Percentiles rank a stretch among this genome's conserved stretches.
phyloP scores from a whole-genome alignment of 495 filamentous ascomycete species.

The Extremus antarcticus region DNA sequence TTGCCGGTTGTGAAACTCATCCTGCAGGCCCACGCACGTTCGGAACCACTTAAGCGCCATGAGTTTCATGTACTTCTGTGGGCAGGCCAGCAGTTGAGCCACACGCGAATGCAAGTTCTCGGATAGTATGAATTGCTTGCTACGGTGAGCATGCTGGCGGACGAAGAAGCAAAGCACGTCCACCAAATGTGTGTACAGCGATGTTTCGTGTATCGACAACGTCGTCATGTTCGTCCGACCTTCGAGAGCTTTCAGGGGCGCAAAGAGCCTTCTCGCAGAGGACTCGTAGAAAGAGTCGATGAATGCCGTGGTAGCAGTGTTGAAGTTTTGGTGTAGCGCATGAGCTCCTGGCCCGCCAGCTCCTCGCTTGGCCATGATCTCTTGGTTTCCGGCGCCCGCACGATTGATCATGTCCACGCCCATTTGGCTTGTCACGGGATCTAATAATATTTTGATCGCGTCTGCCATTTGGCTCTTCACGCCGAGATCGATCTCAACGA shows the following conservation, averaged over 20 bases:
- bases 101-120: conserved; percentile 72
- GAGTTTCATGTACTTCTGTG: conserved; percentile 88
- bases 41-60: conserved; percentile 93
- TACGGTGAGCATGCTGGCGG: conserved; percentile 73
- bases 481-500: conserved; percentile 83
- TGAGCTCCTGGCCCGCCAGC: neutral
- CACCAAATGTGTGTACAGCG: conserved; percentile 79
- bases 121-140: conserved; percentile 75
- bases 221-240: conserved; percentile 46
- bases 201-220: conserved; percentile 67
- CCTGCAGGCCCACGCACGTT: conserved; percentile 70
- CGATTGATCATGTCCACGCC: conserved; percentile 53
- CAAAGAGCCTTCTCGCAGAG: conserved; percentile 77
- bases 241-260: conserved; percentile 74
- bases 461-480: conserved; percentile 95
- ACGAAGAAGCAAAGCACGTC: conserved; percentile 94
- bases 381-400: conserved; percentile 41
- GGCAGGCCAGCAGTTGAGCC: conserved; percentile 69
- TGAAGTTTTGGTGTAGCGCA: conserved; percentile 27
- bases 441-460: conserved; percentile 85
- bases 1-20: conserved; percentile 85
- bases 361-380: conserved; percentile 54
- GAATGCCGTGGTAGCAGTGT: conserved; percentile 75
- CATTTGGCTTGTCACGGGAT: conserved; percentile 51
- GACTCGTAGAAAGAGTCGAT: conserved; percentile 81